Evolutionary conservation across 345 rosid genomes (phyloP).

Genomic region (Ceriops tagal): DNA sequence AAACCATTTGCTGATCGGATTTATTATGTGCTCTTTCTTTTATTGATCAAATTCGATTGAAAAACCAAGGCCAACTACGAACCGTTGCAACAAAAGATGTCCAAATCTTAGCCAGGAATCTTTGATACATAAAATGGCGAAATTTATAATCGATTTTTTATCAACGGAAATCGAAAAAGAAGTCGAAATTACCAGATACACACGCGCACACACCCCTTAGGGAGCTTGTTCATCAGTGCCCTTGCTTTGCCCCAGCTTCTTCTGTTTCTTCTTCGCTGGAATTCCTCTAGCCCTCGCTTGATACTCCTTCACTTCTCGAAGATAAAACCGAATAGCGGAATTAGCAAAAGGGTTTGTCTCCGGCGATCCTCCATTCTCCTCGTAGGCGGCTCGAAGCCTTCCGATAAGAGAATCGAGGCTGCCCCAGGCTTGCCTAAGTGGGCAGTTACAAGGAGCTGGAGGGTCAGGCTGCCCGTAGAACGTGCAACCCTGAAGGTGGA

Average conservation of each 20-base stretch:
- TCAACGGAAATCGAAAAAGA: too few relatives aligned
- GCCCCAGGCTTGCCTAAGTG: conserved; percentile 88
- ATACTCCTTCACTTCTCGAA: conserved; percentile 71
- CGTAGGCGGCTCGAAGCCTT: conserved; percentile 85
- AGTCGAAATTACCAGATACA: conserved; percentile 14
- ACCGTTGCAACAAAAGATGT: too few relatives aligned
- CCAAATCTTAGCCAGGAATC: too few relatives aligned
- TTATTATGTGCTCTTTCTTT: too few relatives aligned
- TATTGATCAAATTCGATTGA: too few relatives aligned
- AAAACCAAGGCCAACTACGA: too few relatives aligned
- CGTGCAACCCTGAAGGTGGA: conserved; percentile 69
- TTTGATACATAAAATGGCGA: too few relatives aligned
- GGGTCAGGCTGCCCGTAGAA: conserved; percentile 87
- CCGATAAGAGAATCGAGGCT: conserved; percentile 90
- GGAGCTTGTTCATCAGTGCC: conserved; percentile 40
- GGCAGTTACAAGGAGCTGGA: conserved; percentile 85
- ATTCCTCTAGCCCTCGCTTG: conserved; percentile 89
- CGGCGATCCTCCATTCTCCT: conserved; percentile 82
- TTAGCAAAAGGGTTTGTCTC: conserved; percentile 77
- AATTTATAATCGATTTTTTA: too few relatives aligned
- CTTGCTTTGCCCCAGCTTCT: conserved; percentile 40
- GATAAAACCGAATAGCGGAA: conserved; percentile 58
- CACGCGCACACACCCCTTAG: conserved; percentile 19
- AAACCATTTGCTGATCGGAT: too few relatives aligned
- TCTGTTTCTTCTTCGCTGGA: conserved; percentile 78